phyloP scores from a whole-genome alignment of 2,329 filamentous ascomycete species.

The Aspergillus sp. region DNA sequence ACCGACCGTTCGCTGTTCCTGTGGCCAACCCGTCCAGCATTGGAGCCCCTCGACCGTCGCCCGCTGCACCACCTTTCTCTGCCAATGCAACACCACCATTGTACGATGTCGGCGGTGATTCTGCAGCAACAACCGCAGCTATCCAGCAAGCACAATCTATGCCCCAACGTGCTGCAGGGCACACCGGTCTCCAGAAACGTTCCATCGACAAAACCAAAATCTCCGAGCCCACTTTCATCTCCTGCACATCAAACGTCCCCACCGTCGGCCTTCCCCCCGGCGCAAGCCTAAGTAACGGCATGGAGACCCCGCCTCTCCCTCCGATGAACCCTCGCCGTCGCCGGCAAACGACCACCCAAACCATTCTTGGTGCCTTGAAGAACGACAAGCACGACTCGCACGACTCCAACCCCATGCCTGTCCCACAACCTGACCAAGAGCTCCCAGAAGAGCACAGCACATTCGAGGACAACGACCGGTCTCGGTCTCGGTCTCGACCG shows the following conservation, averaged over 20 bases:
- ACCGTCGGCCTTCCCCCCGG: slow-evolving; percentile 58
- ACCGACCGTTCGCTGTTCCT: slow-evolving; percentile 32
- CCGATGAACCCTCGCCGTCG: slow-evolving; percentile 61
- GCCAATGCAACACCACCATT: slow-evolving; percentile 56
- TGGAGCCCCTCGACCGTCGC: slow-evolving; percentile 45
- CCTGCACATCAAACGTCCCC: slow-evolving; percentile 58
- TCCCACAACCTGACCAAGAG: slow-evolving; percentile 16
- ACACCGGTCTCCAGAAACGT: slow-evolving; percentile 51
- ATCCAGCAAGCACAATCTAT: slow-evolving; percentile 21
- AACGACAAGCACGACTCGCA: slow-evolving; percentile 34
- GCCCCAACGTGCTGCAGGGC: slow-evolving; percentile 32
- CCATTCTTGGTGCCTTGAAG: slow-evolving; percentile 40
- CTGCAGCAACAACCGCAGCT: slow-evolving; percentile 29
- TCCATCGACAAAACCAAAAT: slow-evolving; percentile 62
- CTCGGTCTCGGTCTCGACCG: slow-evolving; percentile 26
- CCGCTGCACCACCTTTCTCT: slow-evolving; percentile 50
- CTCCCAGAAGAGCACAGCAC: slow-evolving; percentile 40
- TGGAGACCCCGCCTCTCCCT: slow-evolving; percentile 54
- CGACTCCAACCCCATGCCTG: slow-evolving; percentile 17
- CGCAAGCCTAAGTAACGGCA: slow-evolving; percentile 55
- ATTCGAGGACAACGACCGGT: slow-evolving; percentile 39
- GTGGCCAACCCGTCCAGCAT: slow-evolving; percentile 34
- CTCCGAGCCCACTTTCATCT: slow-evolving; percentile 57
- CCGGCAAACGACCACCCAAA: slow-evolving; percentile 47
- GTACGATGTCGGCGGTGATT: slow-evolving; percentile 42